phyloP scores from a whole-genome alignment of 768 basidiomycete genomes.

The Harrya chromipes region DNA sequence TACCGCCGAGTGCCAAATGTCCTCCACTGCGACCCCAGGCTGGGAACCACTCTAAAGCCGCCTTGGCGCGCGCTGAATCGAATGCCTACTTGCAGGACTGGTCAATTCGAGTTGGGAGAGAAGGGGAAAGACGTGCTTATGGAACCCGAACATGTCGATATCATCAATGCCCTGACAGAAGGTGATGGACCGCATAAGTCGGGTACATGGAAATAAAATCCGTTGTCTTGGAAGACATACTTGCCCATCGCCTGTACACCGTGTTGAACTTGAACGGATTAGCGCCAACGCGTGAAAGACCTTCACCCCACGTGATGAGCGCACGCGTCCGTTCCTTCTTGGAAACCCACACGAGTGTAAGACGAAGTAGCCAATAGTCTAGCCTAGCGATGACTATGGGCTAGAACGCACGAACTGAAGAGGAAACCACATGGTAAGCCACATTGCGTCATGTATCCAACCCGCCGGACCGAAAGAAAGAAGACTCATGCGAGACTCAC shows the following conservation, averaged over 20 bases:
- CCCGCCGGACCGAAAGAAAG: too few species aligned
- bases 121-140: slow-evolving; percentile 44
- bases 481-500: slow-evolving; percentile 40
- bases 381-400: slow-evolving; percentile 40
- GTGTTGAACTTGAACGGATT: slow-evolving; percentile 50
- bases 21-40: slow-evolving; percentile 57
- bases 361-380: slow-evolving; percentile 30
- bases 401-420: slow-evolving; percentile 51
- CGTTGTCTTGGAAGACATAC: slow-evolving; percentile 37
- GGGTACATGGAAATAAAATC: background rate
- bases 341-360: slow-evolving; percentile 38
- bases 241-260: slow-evolving; percentile 49
- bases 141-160: slow-evolving; percentile 60
- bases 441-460: background rate
- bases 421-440: background rate
- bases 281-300: slow-evolving; percentile 49
- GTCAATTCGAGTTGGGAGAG: background rate
- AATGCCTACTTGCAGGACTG: slow-evolving; percentile 32
- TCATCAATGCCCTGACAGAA: slow-evolving; percentile 58
- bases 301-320: slow-evolving; percentile 45
- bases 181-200: background rate
- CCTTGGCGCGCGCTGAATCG: slow-evolving; percentile 48
- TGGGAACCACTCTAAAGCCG: slow-evolving; percentile 50
- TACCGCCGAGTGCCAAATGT: slow-evolving; percentile 54
- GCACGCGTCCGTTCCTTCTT: slow-evolving; percentile 29